phyloP scores from a whole-genome alignment of 2,329 filamentous ascomycete genomes.

The Penicillium palitans region DNA sequence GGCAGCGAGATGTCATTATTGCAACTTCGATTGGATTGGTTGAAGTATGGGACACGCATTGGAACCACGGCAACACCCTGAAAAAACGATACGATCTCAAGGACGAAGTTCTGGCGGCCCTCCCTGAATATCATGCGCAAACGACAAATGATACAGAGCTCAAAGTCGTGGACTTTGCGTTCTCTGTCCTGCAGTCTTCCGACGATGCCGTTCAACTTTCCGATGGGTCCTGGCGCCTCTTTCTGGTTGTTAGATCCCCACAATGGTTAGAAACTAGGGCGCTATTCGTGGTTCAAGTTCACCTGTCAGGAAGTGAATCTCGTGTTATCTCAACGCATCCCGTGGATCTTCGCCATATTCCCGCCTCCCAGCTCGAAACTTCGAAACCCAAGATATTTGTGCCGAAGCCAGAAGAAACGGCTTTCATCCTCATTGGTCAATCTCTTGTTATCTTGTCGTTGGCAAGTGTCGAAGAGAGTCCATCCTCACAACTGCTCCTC shows the following conservation, averaged over 20 bases:
- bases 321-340: slow-evolving; percentile 67
- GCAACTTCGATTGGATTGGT: slow-evolving; percentile 75
- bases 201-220: slow-evolving; percentile 49
- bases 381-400: slow-evolving; percentile 69
- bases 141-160: slow-evolving; percentile 60
- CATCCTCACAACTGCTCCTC: slow-evolving; percentile 72
- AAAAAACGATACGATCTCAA: slow-evolving; percentile 70
- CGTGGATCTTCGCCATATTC: slow-evolving; percentile 64
- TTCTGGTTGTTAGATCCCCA: slow-evolving; percentile 62
- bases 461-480: slow-evolving; percentile 64
- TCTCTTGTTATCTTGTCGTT: slow-evolving; percentile 78
- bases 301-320: slow-evolving; percentile 55
- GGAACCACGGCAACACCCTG: slow-evolving; percentile 77
- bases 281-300: slow-evolving; percentile 75
- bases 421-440: slow-evolving; percentile 76
- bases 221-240: slow-evolving; percentile 53
- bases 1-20: slow-evolving; percentile 81
- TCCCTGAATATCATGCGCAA: slow-evolving; percentile 58
- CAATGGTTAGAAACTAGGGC: slow-evolving; percentile 53
- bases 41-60: slow-evolving; percentile 84
- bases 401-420: slow-evolving; percentile 74
- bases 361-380: slow-evolving; percentile 39
- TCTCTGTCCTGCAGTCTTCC: slow-evolving; percentile 41
- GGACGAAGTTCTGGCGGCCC: slow-evolving; percentile 61
- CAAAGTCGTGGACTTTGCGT: slow-evolving; percentile 77